Evolutionary conservation across 306 rosid species (phyloP).

Genomic region (Castanea mollissima): DNA sequence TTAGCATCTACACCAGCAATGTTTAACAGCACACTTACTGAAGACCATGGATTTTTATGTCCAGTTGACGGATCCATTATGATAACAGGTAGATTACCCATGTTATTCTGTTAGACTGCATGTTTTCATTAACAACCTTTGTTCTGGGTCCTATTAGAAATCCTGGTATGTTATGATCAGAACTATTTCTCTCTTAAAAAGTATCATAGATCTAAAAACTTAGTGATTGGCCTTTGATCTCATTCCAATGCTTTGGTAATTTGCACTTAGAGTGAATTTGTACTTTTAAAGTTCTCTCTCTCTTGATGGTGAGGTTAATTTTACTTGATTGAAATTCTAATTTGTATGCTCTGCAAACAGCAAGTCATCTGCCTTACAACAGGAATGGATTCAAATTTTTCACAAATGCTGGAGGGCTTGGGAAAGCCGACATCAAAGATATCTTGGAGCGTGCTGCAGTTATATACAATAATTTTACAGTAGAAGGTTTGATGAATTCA

Average conservation of each 20-base stretch:
- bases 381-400: constrained; percentile 94
- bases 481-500: constrained; percentile 48
- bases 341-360: constrained; percentile 42
- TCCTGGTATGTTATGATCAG: neutral
- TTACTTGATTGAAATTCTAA: neutral
- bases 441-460: constrained; percentile 85
- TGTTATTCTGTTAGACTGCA: constrained; percentile 8
- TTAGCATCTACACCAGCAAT: constrained; percentile 96
- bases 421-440: constrained; percentile 87
- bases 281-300: neutral
- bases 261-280: neutral
- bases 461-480: constrained; percentile 56
- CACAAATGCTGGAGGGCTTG: constrained; percentile 88
- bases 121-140: constrained; percentile 12
- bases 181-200: neutral
- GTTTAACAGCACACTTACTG: constrained; percentile 88
- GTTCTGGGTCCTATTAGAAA: constrained; percentile 10
- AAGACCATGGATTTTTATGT: constrained; percentile 57
- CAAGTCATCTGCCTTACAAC: constrained; percentile 97
- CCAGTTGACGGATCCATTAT: constrained; percentile 88
- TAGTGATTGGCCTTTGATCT: neutral
- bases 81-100: constrained; percentile 73
- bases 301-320: neutral
- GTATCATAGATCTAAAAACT: neutral
- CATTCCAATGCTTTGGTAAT: neutral